A percentile compares a stretch with the other conserved stretches of the same genome.
phyloP scores from a whole-genome alignment of 2,329 filamentous ascomycete species.

The Alternaria sp. region DNA sequence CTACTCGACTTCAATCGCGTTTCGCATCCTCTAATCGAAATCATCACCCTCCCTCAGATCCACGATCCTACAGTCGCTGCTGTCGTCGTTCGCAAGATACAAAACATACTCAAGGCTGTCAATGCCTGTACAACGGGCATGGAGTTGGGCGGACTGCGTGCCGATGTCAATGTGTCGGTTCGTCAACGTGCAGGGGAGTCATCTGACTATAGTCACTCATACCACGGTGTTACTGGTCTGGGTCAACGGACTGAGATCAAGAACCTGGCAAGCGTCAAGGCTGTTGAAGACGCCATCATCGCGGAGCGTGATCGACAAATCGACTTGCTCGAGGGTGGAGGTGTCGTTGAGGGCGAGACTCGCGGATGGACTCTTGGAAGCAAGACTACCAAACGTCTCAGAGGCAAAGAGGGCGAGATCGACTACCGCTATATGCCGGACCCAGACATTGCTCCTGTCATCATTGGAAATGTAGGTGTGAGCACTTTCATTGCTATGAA shows the following conservation, averaged over 20 bases:
- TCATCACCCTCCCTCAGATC: slow-evolving; percentile 90
- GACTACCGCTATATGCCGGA: slow-evolving; percentile 99
- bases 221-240: slow-evolving; percentile 66
- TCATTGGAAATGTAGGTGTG: slow-evolving; percentile 72
- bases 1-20: slow-evolving; percentile 95
- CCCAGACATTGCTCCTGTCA: slow-evolving; percentile 81
- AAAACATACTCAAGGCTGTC: slow-evolving; percentile 77
- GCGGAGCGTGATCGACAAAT: slow-evolving; percentile 93
- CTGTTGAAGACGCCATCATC: slow-evolving; percentile 91
- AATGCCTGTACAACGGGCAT: slow-evolving; percentile 90
- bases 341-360: slow-evolving; percentile 81
- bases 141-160: slow-evolving; percentile 88
- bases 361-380: slow-evolving; percentile 89
- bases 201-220: slow-evolving; percentile 52
- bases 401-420: slow-evolving; percentile 95
- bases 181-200: slow-evolving; percentile 55
- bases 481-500: no score
- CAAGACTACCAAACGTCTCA: slow-evolving; percentile 78
- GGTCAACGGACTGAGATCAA: slow-evolving; percentile 97
- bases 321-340: slow-evolving; percentile 74
- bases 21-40: slow-evolving; percentile 88
- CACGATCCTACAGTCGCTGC: slow-evolving; percentile 87
- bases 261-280: slow-evolving; percentile 92
- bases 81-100: slow-evolving; percentile 86
- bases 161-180: slow-evolving; percentile 95